Conservation (phyloP, 371 early-diverging fungal genomes). For the Astathelohania contejeani region DNA sequence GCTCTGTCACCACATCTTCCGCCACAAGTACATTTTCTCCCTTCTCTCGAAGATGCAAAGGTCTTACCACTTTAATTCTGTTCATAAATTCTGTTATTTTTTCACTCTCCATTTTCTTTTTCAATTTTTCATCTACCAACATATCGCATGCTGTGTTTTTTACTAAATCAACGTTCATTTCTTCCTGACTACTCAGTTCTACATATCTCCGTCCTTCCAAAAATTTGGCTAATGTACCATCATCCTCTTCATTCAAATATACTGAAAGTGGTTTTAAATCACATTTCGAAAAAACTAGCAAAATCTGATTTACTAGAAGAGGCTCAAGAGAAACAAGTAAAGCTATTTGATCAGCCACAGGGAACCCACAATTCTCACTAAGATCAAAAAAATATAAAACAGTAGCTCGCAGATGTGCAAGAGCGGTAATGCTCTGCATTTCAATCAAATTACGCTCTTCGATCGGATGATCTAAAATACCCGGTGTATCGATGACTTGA, state of each 20-base stretch:
- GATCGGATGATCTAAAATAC: constrained; percentile 94
- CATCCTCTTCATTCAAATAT: constrained; percentile 58
- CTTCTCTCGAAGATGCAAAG: constrained; percentile 56
- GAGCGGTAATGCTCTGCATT: constrained; percentile 98
- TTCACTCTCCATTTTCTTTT: constrained; percentile 42
- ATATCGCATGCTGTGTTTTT: constrained; percentile 48
- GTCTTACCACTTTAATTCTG: constrained; percentile 55
- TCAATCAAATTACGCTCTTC: constrained; percentile 99
- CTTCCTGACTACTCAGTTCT: constrained; percentile 38
- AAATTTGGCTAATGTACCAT: constrained; percentile 59
- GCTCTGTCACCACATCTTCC: constrained; percentile 65
- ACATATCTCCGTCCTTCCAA: constrained; percentile 57
- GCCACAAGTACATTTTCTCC: constrained; percentile 89
- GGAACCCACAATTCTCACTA: constrained; percentile 95
- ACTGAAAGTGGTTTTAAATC: constrained; percentile 70
- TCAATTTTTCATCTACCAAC: constrained; percentile 41
- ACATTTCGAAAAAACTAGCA: constrained; percentile 88
- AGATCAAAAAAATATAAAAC: constrained; percentile 96
- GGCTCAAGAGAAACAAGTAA: constrained; percentile 89
- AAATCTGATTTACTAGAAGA: constrained; percentile 84
- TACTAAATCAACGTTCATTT: constrained; percentile 42
- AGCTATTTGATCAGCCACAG: constrained; percentile 68
- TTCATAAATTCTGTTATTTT: constrained; percentile 20
- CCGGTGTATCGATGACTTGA: constrained; percentile 99
- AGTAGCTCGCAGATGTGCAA: constrained; percentile 90